These are phyloP conservation scores for Saccharomycopsis phalli DNA, from an alignment of 1,139 yeast species.

Conservation along the genomic window DNA sequence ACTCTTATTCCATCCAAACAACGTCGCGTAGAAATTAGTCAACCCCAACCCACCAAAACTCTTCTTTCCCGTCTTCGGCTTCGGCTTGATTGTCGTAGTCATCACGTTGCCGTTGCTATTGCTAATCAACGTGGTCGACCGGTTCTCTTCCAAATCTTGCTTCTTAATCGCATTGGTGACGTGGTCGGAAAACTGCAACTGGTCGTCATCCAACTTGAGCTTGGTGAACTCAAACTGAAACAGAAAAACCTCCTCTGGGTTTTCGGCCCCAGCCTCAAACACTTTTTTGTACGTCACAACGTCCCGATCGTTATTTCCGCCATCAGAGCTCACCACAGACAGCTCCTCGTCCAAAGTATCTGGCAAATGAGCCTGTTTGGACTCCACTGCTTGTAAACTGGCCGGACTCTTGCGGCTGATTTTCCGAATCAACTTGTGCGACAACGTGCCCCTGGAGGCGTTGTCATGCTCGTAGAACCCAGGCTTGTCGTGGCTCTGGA, in stretches of 20 bases:
- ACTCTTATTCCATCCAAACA: constrained; percentile 12
- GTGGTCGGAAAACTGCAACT: constrained; percentile 16
- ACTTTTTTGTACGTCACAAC: constrained; percentile 18
- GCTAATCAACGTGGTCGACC: constrained; percentile 17
- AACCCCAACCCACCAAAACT: constrained; percentile 9
- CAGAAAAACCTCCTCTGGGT: constrained; percentile 8
- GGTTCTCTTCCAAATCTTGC: constrained; percentile 4
- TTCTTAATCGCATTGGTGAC: constrained; percentile 4
- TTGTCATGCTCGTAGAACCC: constrained; percentile 14
- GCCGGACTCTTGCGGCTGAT: constrained; percentile 4
- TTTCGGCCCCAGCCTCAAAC: constrained; percentile 11
- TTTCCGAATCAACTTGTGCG: constrained; percentile 11
- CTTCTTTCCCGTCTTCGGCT: constrained; percentile 11
- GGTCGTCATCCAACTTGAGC: constrained; percentile 15
- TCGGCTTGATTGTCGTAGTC: constrained; percentile 14
- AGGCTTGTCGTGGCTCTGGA: not conserved
- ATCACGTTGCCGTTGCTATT: constrained; percentile 12
- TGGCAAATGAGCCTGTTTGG: constrained; percentile 1
- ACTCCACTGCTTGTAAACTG: not conserved
- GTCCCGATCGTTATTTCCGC: constrained; percentile 11
- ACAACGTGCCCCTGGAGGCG: constrained; percentile 6
- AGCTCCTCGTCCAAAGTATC: constrained; percentile 11
- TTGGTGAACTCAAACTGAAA: constrained; percentile 19
- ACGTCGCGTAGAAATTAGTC: constrained; percentile 7
- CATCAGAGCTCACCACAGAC: constrained; percentile 1